These are phyloP conservation scores for Iodosphaeria phyllophila DNA, from an alignment of 2,329 filamentous ascomycete genomes.

Conservation along the genomic window DNA sequence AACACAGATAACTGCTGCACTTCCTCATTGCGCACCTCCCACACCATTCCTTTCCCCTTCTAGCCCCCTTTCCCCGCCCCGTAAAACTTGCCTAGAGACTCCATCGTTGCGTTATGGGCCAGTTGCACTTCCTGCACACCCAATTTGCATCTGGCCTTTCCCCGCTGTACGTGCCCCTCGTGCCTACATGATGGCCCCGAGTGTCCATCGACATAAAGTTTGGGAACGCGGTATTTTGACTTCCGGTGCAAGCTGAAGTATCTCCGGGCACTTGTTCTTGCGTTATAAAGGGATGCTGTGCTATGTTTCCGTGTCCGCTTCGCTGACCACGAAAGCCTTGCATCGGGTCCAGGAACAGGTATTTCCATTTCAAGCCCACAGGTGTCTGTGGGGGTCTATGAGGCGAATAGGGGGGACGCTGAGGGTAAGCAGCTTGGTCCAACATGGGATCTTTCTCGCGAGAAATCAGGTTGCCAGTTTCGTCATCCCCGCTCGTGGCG, in stretches of 20 bases:
- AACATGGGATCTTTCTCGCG: not conserved
- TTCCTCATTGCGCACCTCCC: conserved; percentile 1
- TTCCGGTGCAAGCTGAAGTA: too few relatives aligned
- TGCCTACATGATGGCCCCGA: too few relatives aligned
- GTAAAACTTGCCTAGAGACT: not conserved
- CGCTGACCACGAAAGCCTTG: not conserved
- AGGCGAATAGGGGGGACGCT: not conserved
- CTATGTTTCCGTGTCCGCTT: not conserved
- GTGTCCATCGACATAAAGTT: too few relatives aligned
- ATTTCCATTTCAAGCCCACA: too few relatives aligned
- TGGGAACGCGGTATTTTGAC: too few relatives aligned
- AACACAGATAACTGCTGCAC: not conserved
- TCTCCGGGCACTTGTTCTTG: not conserved
- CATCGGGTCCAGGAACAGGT: not conserved
- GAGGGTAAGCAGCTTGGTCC: not conserved
- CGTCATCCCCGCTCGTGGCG: not conserved
- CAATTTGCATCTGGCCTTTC: not conserved
- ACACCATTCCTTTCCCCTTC: not conserved
- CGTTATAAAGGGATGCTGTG: not conserved
- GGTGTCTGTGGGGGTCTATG: not conserved
- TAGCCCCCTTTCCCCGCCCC: not conserved
- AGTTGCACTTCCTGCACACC: not conserved
- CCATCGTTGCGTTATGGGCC: not conserved
- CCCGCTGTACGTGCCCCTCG: too few relatives aligned
- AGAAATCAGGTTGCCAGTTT: not conserved